Evolutionary conservation across 2,329 filamentous ascomycete species (phyloP).

Genomic region (Colletotrichum sansevieriae): DNA sequence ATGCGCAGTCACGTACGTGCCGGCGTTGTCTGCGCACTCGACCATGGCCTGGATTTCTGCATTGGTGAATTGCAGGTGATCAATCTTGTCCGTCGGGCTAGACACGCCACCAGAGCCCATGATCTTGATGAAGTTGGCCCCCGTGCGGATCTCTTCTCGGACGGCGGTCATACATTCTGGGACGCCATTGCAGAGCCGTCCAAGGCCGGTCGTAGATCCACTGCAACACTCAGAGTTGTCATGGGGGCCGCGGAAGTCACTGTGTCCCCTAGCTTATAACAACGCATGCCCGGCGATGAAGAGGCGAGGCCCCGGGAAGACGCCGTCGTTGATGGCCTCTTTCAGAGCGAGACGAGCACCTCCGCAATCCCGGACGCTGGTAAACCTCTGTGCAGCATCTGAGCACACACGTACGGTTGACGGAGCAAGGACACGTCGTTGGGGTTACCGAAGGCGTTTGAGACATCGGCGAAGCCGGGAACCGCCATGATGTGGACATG

Average conservation of each 20-base stretch:
- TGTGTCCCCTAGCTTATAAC: constrained; percentile 70
- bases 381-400: constrained; percentile 71
- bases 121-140: constrained; percentile 73
- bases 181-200: constrained; percentile 66
- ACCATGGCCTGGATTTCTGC: constrained; percentile 68
- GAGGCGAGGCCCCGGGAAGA: constrained; percentile 67
- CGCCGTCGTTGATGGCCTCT: constrained; percentile 66
- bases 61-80: constrained; percentile 67
- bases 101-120: constrained; percentile 71
- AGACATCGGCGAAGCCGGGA: constrained; percentile 47
- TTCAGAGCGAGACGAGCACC: constrained; percentile 67
- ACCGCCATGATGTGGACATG: constrained; percentile 49
- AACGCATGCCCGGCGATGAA: constrained; percentile 68
- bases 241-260: constrained; percentile 62
- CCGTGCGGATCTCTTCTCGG: constrained; percentile 67
- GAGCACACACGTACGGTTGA: constrained; percentile 60
- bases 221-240: constrained; percentile 60
- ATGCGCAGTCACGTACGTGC: constrained; percentile 69
- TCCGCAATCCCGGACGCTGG: constrained; percentile 69
- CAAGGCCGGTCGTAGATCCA: constrained; percentile 56
- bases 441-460: constrained; percentile 48
- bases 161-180: constrained; percentile 65
- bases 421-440: constrained; percentile 57
- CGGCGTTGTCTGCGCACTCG: constrained; percentile 61
- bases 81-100: constrained; percentile 66